Percentiles rank a stretch among this genome's conserved stretches.
phyloP scores from a whole-genome alignment of 129 eudicot genomes.

The Flaveria trinervia region DNA sequence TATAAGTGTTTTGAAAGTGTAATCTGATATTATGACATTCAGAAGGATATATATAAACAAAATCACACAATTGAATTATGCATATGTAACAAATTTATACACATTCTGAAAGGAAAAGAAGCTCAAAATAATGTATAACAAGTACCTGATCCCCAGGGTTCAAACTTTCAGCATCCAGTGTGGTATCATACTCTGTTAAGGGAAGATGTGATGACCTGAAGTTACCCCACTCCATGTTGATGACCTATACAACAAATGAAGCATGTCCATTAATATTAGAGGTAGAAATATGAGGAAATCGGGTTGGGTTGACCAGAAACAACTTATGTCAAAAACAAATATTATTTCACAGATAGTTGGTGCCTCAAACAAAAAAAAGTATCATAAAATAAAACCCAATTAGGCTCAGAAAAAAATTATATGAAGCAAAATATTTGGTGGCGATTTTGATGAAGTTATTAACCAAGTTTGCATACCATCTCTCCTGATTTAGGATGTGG shows the following conservation, averaged over 20 bases:
- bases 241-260: conserved; percentile 48
- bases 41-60: not conserved
- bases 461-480: conserved; percentile 51
- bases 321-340: not conserved
- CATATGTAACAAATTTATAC: not conserved
- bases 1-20: not conserved
- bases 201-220: conserved; percentile 89
- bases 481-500: conserved; percentile 84
- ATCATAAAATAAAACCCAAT: too few relatives aligned
- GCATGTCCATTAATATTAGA: not conserved
- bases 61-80: not conserved
- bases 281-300: not conserved
- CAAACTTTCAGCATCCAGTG: conserved; percentile 74
- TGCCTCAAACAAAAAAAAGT: not conserved
- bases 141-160: conserved; percentile 91
- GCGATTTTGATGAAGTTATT: not conserved
- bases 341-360: not conserved
- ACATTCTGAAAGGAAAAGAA: not conserved
- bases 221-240: conserved; percentile 99
- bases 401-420: too few relatives aligned
- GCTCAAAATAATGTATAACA: not conserved
- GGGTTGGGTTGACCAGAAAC: not conserved
- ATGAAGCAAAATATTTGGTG: not conserved
- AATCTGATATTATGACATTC: not conserved
- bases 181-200: conserved; percentile 72